These are phyloP conservation scores for Daldinia grandis DNA, from an alignment of 495 filamentous ascomycete genomes.

Conservation along the genomic window DNA sequence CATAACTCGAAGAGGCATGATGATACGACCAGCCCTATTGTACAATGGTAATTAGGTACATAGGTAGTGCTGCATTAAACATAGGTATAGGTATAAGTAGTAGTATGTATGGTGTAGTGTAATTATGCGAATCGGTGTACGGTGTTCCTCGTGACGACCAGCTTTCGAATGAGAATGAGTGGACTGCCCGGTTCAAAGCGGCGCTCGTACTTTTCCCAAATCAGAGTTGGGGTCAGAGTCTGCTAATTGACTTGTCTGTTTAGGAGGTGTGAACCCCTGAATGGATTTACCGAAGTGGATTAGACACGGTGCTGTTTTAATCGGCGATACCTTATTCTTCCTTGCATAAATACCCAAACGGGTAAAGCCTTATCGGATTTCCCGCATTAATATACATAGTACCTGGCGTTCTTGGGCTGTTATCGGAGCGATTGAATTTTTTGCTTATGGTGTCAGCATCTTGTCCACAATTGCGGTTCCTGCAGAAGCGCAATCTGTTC, in stretches of 20 bases:
- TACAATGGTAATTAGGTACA: not conserved
- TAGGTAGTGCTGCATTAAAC: not conserved
- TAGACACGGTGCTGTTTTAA: not conserved
- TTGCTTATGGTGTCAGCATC: slow-evolving; percentile 5
- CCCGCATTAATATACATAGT: not conserved
- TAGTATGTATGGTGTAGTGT: no score
- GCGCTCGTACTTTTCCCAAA: slow-evolving; percentile 21
- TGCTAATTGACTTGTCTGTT: not conserved
- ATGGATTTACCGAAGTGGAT: not conserved
- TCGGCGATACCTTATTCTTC: not conserved
- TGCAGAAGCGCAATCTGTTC: slow-evolving; percentile 43
- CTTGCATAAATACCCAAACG: not conserved
- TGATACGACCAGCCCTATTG: slow-evolving; percentile 28
- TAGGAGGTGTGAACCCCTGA: slow-evolving; percentile 2
- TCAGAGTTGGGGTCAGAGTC: slow-evolving; percentile 22
- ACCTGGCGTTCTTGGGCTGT: not conserved
- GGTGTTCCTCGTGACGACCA: not conserved
- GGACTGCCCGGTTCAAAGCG: slow-evolving; percentile 32
- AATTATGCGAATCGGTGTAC: no score
- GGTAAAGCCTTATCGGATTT: not conserved
- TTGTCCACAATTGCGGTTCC: slow-evolving; percentile 23
- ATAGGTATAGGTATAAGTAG: no score
- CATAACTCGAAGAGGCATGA: slow-evolving; percentile 10
- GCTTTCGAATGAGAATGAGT: no score
- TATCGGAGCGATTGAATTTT: slow-evolving; percentile 7